Evolutionary conservation across 2,329 filamentous ascomycete genomes (phyloP), one percentile per base, ranked within the genome.

Genomic region (Fusarium scirpi): DNA sequence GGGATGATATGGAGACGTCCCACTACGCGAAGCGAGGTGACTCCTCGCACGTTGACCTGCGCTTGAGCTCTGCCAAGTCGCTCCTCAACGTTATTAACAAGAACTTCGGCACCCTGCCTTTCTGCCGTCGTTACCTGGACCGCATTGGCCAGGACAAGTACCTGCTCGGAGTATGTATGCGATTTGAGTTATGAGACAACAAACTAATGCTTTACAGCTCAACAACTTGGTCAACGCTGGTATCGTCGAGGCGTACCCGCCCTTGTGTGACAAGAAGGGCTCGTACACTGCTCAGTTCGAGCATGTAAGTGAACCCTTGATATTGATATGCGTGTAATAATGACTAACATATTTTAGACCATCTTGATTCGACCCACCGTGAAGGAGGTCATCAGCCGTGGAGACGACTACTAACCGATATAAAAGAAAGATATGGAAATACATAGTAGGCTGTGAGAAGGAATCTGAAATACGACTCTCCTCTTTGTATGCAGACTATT

Each of bases 101-200:
- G 86, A 97, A 97, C 82, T 98, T 98, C 80, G 93, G 94, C 71
- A 97, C 94, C 2, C 82, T 98, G 73, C 94, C 94, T 3, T 98
- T 94, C 81, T 97, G 94, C 81, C 87, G 94, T 69, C 90, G 94
- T 73, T 98, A 97, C 79, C 85, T 98, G 65, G 94, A 98, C 82
- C 91, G 94, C 58, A 82, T 98, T n/a, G 94, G 95, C 27, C 93
- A 97, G 80, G 94, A 98, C 67, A 97, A 97, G 81, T 98, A 98
- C 78, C 87, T 97, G 40, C 86, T 97, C 10, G 94, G 94, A 47
- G 92, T 95, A 84, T 80, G 90, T 71, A 59, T 27, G 22, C 13
- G 13, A 53, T 4, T 12, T 0, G 24, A 22, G 24, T 1, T 7
- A 0, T 53, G 3, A 11, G n/a, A 53, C 18, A 11, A 43, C 8